Evolutionary conservation across 176 grass and related monocot species (phyloP).

Genomic region (Phragmites australis): DNA sequence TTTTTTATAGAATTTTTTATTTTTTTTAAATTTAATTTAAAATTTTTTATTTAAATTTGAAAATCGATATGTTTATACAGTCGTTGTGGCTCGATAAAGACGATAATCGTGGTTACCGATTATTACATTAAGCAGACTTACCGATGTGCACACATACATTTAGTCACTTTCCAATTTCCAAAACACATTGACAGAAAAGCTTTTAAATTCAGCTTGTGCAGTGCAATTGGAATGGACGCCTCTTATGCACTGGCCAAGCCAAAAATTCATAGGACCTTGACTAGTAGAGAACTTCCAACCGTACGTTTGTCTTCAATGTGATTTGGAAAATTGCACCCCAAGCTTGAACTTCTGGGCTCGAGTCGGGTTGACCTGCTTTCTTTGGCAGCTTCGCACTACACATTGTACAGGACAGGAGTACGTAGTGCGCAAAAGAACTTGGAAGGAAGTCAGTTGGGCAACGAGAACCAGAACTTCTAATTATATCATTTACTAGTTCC

Average conservation of each 20-base stretch:
- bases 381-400: not conserved
- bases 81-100: too few relatives aligned
- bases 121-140: not conserved
- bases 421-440: not conserved
- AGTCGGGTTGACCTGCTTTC: conserved; percentile 35
- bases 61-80: too few relatives aligned
- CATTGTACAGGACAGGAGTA: not conserved
- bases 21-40: too few relatives aligned
- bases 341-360: not conserved
- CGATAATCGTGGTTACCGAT: too few relatives aligned
- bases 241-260: too few relatives aligned
- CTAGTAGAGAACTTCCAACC: too few relatives aligned
- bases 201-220: not conserved
- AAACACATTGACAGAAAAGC: not conserved
- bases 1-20: too few relatives aligned
- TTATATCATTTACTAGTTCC: too few relatives aligned
- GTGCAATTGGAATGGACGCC: too few relatives aligned
- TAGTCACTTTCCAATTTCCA: not conserved
- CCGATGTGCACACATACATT: not conserved
- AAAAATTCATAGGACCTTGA: too few relatives aligned
- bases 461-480: too few relatives aligned
- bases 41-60: too few relatives aligned
- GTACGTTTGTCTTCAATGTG: not conserved
- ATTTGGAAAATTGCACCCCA: conserved; percentile 4
- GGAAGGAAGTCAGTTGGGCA: not conserved